Percentiles rank a stretch among this genome's conserved stretches.
Conservation (phyloP, 2,329 filamentous ascomycete species). For the Aspergillus fischeri region DNA sequence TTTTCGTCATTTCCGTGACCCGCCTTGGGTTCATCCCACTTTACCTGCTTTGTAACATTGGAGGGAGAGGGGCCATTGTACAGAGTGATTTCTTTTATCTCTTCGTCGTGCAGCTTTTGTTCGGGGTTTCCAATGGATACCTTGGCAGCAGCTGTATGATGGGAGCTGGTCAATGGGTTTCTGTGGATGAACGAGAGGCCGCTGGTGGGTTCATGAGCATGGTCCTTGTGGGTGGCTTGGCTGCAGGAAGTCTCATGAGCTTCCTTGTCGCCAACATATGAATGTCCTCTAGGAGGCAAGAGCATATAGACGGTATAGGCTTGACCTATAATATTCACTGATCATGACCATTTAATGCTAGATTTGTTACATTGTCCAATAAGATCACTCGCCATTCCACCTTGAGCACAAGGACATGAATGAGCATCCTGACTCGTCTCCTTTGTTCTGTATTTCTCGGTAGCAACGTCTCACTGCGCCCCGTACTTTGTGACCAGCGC, state of each 20-base stretch:
- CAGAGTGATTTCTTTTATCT: constrained; percentile 86
- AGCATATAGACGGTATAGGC: background rate
- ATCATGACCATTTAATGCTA: background rate
- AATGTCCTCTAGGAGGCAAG: background rate
- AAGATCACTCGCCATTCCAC: background rate
- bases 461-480: background rate
- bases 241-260: constrained; percentile 81
- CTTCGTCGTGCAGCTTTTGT: constrained; percentile 73
- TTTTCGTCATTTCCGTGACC: constrained; percentile 65
- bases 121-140: constrained; percentile 84
- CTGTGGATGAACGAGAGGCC: constrained; percentile 76
- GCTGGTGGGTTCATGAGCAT: constrained; percentile 92
- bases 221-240: constrained; percentile 78
- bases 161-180: constrained; percentile 76
- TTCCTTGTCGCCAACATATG: constrained; percentile 60
- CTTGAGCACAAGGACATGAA: background rate
- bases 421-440: background rate
- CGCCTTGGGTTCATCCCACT: constrained; percentile 73
- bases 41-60: constrained; percentile 86
- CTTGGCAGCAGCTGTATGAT: constrained; percentile 89
- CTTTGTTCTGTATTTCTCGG: background rate
- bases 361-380: background rate
- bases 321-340: background rate
- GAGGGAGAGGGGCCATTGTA: constrained; percentile 68
- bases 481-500: background rate